Conservation (phyloP, 1,284 basidiomycete genomes). For the Apiotrichum gamsii region DNA sequence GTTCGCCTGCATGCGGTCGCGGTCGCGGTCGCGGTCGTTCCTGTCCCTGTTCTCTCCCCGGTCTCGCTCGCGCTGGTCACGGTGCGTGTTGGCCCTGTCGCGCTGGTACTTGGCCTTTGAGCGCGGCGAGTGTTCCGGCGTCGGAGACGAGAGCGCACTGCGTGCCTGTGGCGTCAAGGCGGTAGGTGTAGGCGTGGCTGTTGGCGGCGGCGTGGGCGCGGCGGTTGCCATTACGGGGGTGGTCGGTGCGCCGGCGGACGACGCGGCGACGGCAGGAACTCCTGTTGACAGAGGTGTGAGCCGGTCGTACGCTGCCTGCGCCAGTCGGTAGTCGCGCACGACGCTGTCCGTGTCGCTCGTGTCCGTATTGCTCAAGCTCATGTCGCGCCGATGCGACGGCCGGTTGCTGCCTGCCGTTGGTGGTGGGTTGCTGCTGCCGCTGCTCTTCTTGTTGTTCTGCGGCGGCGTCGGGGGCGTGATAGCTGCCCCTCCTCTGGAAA, state of each 20-base stretch:
- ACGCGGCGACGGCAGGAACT: no score
- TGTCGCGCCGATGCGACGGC: neutral
- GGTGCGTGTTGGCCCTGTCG: no score
- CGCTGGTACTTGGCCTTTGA: neutral
- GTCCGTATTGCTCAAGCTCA: slow-evolving; percentile 1
- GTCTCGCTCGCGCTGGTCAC: no score
- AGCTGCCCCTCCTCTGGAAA: no score
- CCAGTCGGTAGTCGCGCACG: slow-evolving; percentile 15
- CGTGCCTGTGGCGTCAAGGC: neutral
- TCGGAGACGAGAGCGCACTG: slow-evolving; percentile 2
- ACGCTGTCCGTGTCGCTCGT: slow-evolving; percentile 12
- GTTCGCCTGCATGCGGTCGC: neutral
- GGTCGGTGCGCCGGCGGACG: neutral
- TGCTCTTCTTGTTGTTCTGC: no score
- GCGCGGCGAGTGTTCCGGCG: slow-evolving; percentile 9
- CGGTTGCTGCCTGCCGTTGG: no score
- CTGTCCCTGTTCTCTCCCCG: no score
- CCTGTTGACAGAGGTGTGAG: no score
- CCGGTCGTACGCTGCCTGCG: slow-evolving; percentile 15
- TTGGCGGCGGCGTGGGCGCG: slow-evolving; percentile 1
- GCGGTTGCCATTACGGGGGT: neutral
- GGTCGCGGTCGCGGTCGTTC: no score
- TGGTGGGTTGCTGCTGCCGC: neutral
- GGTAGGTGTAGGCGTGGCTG: neutral
- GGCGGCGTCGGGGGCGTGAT: no score